Evolutionary conservation across 371 early-diverging fungal genomes (phyloP), one percentile per base, ranked within the genome.

Genomic region (Mucor plumbeus): DNA sequence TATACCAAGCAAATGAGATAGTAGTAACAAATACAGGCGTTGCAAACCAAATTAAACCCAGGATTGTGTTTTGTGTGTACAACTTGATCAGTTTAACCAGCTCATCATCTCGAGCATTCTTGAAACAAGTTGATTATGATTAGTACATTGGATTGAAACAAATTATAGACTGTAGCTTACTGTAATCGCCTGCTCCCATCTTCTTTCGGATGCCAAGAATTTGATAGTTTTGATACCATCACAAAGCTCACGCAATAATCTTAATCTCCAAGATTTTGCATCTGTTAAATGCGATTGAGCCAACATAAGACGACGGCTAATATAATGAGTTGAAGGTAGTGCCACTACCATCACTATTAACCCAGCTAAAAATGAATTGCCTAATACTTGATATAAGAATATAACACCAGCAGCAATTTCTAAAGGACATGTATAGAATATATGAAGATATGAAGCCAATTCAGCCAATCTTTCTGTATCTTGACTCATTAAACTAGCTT

Each of bases 401-500:
- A 85, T 75, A 3, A 86, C 77, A 11, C 91, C 93, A 9, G 88
- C 72, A 2, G 76, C 59, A 5, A 91, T 87, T 64, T 87, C 86
- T 31, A 91, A 71, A 6, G 91, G 90, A 47, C 86, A 81, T 1
- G 87, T 83, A 66, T 88, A 88, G 75, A 76, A 90, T 77, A 69
- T 81, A 64, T 83, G 85, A 34, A 88, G 65, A 57, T 86, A 85
- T 14, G 86, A 83, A 1, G 77, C 84, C 13, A 88, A 21, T 61
- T 84, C 87, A 13, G 88, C 85, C 13, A 96, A 74, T 47, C 94
- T 84, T 47, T 88, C 87, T 6, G 89, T 79, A 68, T 97, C 97
- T 4, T 93, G 88, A 10, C 92, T 90, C 74, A 95, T 88, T 63
- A 97, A 71, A 73, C 89, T 95, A 43, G 78, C 71, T 31, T 92